Conservation (phyloP, 805 yeast species). For the Suhomyces pyralidae region DNA sequence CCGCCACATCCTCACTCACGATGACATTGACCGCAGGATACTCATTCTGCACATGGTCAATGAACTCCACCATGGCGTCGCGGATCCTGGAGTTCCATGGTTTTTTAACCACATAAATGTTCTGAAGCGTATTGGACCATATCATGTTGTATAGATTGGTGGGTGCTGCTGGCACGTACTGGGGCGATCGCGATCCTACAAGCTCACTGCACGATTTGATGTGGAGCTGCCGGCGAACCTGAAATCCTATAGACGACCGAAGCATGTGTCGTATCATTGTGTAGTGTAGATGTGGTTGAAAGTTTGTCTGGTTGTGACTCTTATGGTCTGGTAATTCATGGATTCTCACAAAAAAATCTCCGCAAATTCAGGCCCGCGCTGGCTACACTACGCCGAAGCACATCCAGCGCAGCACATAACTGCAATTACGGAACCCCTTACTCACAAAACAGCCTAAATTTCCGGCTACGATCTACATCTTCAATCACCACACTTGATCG, state of each 20-base stretch:
- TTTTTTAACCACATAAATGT: constrained; percentile 78
- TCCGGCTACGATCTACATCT: no score
- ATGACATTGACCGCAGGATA: constrained; percentile 76
- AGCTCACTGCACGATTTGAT: constrained; percentile 2
- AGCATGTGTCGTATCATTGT: neutral
- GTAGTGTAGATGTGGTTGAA: neutral
- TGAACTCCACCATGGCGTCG: constrained; percentile 62
- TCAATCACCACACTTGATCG: no score
- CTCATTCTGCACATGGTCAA: constrained; percentile 53
- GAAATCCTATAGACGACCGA: neutral
- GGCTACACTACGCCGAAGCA: no score
- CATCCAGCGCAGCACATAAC: no score
- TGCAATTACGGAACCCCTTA: no score
- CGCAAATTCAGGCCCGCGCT: no score
- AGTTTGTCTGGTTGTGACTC: neutral
- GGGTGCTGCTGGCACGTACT: constrained; percentile 51
- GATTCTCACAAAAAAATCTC: neutral
- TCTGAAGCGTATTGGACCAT: constrained; percentile 74
- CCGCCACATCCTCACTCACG: constrained; percentile 70
- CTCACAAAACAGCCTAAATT: no score
- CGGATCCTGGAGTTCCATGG: constrained; percentile 71
- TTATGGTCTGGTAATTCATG: neutral
- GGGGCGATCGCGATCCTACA: constrained; percentile 38
- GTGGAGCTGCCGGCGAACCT: neutral
- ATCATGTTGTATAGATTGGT: constrained; percentile 60